Evolutionary conservation across 345 rosid species (phyloP).

Genomic region (Fremontodendron californicum): DNA sequence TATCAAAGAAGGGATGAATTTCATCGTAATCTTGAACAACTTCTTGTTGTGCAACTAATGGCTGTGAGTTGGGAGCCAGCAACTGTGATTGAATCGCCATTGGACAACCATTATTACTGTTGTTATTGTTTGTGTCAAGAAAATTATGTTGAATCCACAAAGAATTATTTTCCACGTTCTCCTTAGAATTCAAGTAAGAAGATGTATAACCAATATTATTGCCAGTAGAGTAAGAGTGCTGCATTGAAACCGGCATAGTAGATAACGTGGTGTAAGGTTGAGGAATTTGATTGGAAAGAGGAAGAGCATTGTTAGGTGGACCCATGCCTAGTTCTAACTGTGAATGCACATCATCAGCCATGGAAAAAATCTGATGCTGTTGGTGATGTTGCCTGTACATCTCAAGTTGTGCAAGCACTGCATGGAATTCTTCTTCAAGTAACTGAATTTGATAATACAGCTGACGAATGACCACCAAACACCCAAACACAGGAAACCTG

Average conservation of each 20-base stretch:
- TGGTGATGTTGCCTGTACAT: conserved; percentile 46
- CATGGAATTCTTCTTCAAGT: conserved; percentile 56
- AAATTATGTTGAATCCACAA: conserved; percentile 45
- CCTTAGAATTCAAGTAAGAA: conserved; percentile 40
- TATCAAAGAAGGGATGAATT: conserved; percentile 68
- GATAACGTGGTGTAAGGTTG: conserved; percentile 13
- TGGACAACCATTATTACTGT: conserved; percentile 22
- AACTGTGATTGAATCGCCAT: conserved; percentile 47
- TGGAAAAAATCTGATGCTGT: conserved; percentile 27
- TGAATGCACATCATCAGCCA: conserved; percentile 45
- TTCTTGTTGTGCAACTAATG: conserved; percentile 42
- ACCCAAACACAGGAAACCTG: conserved; percentile 73
- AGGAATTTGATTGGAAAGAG: conserved; percentile 25
- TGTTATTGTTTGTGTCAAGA: conserved; percentile 16
- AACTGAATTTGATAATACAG: conserved; percentile 44
- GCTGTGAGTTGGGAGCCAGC: conserved; percentile 27
- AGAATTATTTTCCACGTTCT: conserved; percentile 26
- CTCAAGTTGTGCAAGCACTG: conserved; percentile 56
- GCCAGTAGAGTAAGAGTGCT: conserved; percentile 41
- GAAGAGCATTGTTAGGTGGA: conserved; percentile 37
- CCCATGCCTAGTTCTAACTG: conserved; percentile 80
- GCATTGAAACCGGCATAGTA: conserved; percentile 32
- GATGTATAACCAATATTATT: conserved; percentile 26
- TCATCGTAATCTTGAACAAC: conserved; percentile 62
- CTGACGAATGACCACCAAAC: conserved; percentile 52